These are phyloP conservation scores for Pulicaria dysenterica DNA, from an alignment of 129 eudicot species.

Conservation along the genomic window DNA sequence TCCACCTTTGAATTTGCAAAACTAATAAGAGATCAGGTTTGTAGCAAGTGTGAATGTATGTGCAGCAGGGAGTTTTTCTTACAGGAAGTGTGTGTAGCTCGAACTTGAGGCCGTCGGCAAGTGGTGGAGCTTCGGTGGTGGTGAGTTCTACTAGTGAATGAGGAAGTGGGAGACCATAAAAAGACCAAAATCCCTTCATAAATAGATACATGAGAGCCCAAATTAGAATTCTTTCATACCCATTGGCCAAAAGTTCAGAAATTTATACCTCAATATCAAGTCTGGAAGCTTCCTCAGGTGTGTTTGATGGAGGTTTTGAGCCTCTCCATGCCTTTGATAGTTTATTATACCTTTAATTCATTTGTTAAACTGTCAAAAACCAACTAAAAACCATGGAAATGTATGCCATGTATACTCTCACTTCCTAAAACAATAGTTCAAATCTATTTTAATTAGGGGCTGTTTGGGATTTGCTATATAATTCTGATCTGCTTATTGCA, in stretches of 20 bases:
- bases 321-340: conserved; percentile 75
- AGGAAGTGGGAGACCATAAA: conserved; percentile 68
- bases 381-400: neutral
- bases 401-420: too few species aligned
- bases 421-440: too few species aligned
- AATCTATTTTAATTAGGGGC: too few species aligned
- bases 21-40: neutral
- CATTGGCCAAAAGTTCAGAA: too few species aligned
- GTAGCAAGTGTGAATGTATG: neutral
- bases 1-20: conserved; percentile 50
- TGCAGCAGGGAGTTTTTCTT: conserved; percentile 25
- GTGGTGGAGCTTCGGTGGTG: conserved; percentile 38
- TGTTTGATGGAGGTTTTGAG: conserved; percentile 68
- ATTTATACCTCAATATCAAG: conserved; percentile 72
- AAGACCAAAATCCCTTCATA: conserved; percentile 27
- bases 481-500: too few species aligned
- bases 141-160: conserved; percentile 53
- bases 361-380: conserved; percentile 1
- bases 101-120: conserved; percentile 62
- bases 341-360: conserved; percentile 64
- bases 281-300: conserved; percentile 80
- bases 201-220: too few species aligned
- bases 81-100: conserved; percentile 79
- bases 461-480: too few species aligned
- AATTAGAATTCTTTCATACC: too few species aligned